Conservation (phyloP, 495 filamentous ascomycete genomes). For the Podospora pseudocomata region DNA sequence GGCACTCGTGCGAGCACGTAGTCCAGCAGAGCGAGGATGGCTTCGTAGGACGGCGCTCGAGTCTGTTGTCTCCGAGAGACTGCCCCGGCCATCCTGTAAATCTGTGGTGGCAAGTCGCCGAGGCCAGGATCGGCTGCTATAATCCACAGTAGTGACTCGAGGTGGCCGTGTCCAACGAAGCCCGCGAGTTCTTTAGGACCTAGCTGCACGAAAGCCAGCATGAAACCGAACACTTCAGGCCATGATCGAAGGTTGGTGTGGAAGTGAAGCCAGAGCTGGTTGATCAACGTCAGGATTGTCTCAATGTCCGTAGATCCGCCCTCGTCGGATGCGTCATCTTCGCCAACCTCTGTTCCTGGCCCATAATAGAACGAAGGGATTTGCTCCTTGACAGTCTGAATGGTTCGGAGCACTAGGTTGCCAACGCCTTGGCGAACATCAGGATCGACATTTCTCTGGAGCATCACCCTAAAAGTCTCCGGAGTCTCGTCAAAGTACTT, state of each 20-base stretch:
- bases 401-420: slow-evolving; percentile 51
- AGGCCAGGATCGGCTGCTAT: slow-evolving; percentile 56
- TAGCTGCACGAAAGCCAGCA: slow-evolving; percentile 56
- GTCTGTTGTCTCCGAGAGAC: slow-evolving; percentile 50
- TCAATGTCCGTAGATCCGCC: slow-evolving; percentile 34
- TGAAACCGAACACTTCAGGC: slow-evolving; percentile 75
- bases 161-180: slow-evolving; percentile 49
- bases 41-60: slow-evolving; percentile 50
- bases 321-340: slow-evolving; percentile 8
- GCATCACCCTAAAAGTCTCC: slow-evolving; percentile 59
- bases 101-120: slow-evolving; percentile 38
- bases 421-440: slow-evolving; percentile 59
- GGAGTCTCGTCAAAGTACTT: slow-evolving; percentile 59
- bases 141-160: slow-evolving; percentile 57
- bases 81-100: slow-evolving; percentile 36
- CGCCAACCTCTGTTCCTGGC: slow-evolving; percentile 11
- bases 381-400: slow-evolving; percentile 48
- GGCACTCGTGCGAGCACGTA: slow-evolving; percentile 47
- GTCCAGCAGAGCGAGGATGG: slow-evolving; percentile 55
- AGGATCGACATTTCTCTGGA: slow-evolving; percentile 60
- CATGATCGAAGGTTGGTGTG: slow-evolving; percentile 61
- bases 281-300: slow-evolving; percentile 45
- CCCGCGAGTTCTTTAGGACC: slow-evolving; percentile 51
- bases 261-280: slow-evolving; percentile 51
- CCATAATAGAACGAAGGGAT: slow-evolving; percentile 42